Conservation (phyloP, 768 basidiomycete genomes). For the Serendipita sp. region DNA sequence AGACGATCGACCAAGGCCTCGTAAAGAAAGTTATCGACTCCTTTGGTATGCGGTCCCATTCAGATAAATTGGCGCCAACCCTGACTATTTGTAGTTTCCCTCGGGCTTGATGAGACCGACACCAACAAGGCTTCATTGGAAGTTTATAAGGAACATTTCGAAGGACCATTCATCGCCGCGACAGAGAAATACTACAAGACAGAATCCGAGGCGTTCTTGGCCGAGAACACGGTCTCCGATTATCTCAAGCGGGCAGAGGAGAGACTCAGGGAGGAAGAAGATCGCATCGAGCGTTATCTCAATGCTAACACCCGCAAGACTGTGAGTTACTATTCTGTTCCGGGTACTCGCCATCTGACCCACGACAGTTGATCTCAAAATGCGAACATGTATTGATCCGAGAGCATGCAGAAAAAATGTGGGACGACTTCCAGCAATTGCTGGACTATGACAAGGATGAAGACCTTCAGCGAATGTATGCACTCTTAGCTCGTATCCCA, state of each 20-base stretch:
- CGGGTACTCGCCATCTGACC: slow-evolving; percentile 37
- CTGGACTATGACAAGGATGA: slow-evolving; percentile 91
- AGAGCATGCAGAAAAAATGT: slow-evolving; percentile 70
- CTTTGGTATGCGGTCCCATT: slow-evolving; percentile 29
- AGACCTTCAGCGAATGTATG: slow-evolving; percentile 90
- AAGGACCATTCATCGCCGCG: slow-evolving; percentile 70
- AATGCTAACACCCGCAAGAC: slow-evolving; percentile 77
- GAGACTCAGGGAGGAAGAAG: slow-evolving; percentile 84
- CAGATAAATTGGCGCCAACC: neutral
- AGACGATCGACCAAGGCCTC: slow-evolving; percentile 80
- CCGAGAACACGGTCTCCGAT: slow-evolving; percentile 78
- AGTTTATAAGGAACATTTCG: slow-evolving; percentile 84
- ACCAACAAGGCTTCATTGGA: slow-evolving; percentile 86
- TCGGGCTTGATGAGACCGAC: slow-evolving; percentile 85
- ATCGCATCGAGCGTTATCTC: slow-evolving; percentile 86
- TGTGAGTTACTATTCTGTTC: slow-evolving; percentile 17
- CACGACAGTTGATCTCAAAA: slow-evolving; percentile 23
- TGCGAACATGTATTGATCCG: slow-evolving; percentile 90
- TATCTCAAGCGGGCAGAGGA: slow-evolving; percentile 93
- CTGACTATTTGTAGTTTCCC: slow-evolving; percentile 37
- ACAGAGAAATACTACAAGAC: slow-evolving; percentile 86
- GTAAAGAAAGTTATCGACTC: slow-evolving; percentile 93
- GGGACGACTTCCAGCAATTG: slow-evolving; percentile 80
- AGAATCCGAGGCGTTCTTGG: slow-evolving; percentile 82
- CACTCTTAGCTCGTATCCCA: slow-evolving; percentile 75